Percentiles rank a stretch among this genome's conserved stretches.
Evolutionary conservation across 768 basidiomycete genomes (phyloP).

Genomic region (Termitomyces sp.): DNA sequence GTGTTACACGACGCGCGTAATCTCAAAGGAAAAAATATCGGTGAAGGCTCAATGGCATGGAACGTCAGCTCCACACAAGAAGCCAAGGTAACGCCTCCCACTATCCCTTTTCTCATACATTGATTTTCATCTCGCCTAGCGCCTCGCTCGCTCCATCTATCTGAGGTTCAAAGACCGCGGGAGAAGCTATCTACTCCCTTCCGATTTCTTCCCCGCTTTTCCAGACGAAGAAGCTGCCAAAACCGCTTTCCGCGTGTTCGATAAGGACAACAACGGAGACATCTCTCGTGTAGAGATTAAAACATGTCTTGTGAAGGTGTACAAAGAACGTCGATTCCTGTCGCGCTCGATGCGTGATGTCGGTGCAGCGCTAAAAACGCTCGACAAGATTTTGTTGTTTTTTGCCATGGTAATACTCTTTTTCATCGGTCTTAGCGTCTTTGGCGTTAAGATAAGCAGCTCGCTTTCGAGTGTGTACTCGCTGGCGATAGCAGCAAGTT

Average conservation of each 20-base stretch:
- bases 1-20: conserved; percentile 75
- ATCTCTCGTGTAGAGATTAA: conserved; percentile 74
- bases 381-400: conserved; percentile 58
- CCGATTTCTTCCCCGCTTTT: conserved; percentile 70
- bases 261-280: conserved; percentile 73
- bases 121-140: conserved; percentile 26
- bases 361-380: conserved; percentile 54
- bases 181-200: conserved; percentile 57
- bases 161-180: conserved; percentile 48
- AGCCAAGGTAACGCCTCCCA: conserved; percentile 46
- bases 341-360: conserved; percentile 76
- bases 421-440: conserved; percentile 69
- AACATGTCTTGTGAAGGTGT: conserved; percentile 56
- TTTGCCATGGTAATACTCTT: conserved; percentile 61
- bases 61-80: conserved; percentile 53
- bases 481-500: conserved; percentile 66
- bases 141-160: conserved; percentile 64
- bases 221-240: conserved; percentile 47
- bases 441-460: conserved; percentile 58
- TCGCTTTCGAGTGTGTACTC: conserved; percentile 71
- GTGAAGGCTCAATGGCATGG: conserved; percentile 39
- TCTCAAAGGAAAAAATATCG: conserved; percentile 44
- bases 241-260: conserved; percentile 70
- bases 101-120: not conserved
- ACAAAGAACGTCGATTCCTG: conserved; percentile 74